Evolutionary conservation across 805 yeast species (phyloP).

Genomic region (Candida boleticola): DNA sequence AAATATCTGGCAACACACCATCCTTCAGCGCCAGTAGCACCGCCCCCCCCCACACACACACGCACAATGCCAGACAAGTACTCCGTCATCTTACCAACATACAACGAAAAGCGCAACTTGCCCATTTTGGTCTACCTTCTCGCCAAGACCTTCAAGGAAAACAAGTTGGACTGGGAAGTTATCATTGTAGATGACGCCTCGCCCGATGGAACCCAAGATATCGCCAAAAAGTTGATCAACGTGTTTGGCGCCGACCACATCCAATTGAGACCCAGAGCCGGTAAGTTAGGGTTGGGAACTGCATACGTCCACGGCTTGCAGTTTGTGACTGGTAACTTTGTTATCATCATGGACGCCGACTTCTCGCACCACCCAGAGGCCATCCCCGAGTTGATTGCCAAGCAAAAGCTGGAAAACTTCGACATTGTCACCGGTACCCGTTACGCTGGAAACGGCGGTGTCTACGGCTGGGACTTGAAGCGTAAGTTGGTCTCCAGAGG

Average conservation of each 20-base stretch:
- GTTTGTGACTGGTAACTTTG: conserved; percentile 69
- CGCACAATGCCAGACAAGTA: conserved; percentile 41
- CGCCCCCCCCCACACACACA: background rate
- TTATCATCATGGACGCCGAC: conserved; percentile 82
- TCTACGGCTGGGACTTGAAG: conserved; percentile 81
- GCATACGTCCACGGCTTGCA: conserved; percentile 78
- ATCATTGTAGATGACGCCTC: conserved; percentile 76
- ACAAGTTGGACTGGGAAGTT: conserved; percentile 69
- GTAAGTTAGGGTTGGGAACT: conserved; percentile 76
- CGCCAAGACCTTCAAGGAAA: conserved; percentile 61
- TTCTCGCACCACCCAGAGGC: conserved; percentile 81
- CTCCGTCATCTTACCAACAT: conserved; percentile 74
- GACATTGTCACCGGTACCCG: conserved; percentile 63
- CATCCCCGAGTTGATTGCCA: conserved; percentile 69
- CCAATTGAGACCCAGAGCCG: conserved; percentile 67
- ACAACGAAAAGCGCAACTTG: conserved; percentile 62
- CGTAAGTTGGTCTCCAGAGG: conserved; percentile 76
- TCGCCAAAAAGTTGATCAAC: conserved; percentile 58
- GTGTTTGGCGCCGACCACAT: conserved; percentile 61
- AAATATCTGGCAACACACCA: too few relatives aligned
- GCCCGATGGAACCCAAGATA: conserved; percentile 79
- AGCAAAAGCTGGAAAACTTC: conserved; percentile 51
- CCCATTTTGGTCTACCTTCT: conserved; percentile 71
- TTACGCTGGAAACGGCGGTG: conserved; percentile 80
- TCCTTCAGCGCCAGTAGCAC: background rate